Evolutionary conservation across 2,329 filamentous ascomycete genomes (phyloP), one percentile per base, ranked within the genome.

Genomic region (Trichoderma sp.): DNA sequence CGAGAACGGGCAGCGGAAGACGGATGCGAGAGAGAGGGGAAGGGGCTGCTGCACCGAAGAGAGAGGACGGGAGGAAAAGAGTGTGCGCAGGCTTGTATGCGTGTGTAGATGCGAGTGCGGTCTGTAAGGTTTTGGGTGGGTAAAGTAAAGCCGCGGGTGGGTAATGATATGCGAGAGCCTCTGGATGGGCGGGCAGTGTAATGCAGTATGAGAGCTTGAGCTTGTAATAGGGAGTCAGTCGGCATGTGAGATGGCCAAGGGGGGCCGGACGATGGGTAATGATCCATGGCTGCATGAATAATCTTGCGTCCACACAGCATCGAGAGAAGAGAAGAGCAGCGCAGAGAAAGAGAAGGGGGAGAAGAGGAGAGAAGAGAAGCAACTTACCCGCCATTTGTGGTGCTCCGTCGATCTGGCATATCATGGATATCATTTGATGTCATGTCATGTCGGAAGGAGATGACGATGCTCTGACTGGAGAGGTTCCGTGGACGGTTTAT

Each of bases 11-110:
- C 29, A 73, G 59, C 60, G 69, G 60, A 29, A 45, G 45, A 33
- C 71, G 41, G 71, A 38, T 65, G 71, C 60, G 72, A 68, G 64
- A 33, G 72, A 74, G 72, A 35, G 63, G 64, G 71, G 71, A 27
- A 65, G 45, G 41, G 63, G 62, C 33, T 33, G 71, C 60, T 27
- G 71, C 71, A 56, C 71, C 33, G n/a, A 72, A 33, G 60, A 73
- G 38, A 53, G 18, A 24, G 16, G 16, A 27, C 14, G 41, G 16
- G 16, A 24, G 18, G 27, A 59, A n/a, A 50, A 41, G 72, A 69
- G 64, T 60, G 64, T 74, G 72, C 35, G 59, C 35, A 69, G 63
- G 72, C 65, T 59, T 56, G 50, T 68, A 62, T 69, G 72, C 65
- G 64, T 3, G 35, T 41, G 64, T 59, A 69, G 62, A 69, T 60